Evolutionary conservation across 108 stramenopile species (phyloP), one percentile per base, ranked within the genome.

Genomic region (Skeletonema tropicum): DNA sequence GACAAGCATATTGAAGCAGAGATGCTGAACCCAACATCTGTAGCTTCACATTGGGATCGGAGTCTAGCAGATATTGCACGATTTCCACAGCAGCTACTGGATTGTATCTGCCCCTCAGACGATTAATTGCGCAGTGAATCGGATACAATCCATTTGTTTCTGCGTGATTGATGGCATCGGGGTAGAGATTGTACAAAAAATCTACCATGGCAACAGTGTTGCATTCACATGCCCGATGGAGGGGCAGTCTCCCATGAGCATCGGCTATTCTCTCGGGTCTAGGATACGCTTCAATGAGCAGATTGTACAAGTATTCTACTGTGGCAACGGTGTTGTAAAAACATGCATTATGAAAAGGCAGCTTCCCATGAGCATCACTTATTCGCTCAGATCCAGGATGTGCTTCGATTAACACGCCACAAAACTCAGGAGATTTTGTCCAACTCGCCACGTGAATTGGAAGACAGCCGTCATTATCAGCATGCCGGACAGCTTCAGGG

Each of bases 301-400:
- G 38, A 3, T 48, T 1, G 17, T 42, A 48, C 45, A 67, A n/a
- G 17, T 29, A 67, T 41, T 67, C 42, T 41, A 67, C 66, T n/a
- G 19, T 42, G 21, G 38, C 46, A 21, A 67, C 9, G n/a, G 26
- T 19, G 5, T 35, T 35, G 4, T 3, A 29, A 29, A 29, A 3
- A 7, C 33, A 5, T 35, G 33, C 33, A 3, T 7, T 0, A 35
- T 35, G 33, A 3, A 35, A 3, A 35, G 33, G 33, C 33, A 35
- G n/a, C n/a, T n/a, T n/a, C n/a, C n/a, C n/a, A 35, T 35, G 6
- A 7, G 33, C 33, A 35, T 1, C 10, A 17, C 6, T n/a, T 42
- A 39, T 49, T 41, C 45, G n/a, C 66, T 42, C 17, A 12, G 66
- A 67, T 67, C 42, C 66, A 2, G 66, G 66, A 29, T 45, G 13